Evolutionary conservation across 768 basidiomycete genomes (phyloP).

Genomic region (Lepiota venenata): DNA sequence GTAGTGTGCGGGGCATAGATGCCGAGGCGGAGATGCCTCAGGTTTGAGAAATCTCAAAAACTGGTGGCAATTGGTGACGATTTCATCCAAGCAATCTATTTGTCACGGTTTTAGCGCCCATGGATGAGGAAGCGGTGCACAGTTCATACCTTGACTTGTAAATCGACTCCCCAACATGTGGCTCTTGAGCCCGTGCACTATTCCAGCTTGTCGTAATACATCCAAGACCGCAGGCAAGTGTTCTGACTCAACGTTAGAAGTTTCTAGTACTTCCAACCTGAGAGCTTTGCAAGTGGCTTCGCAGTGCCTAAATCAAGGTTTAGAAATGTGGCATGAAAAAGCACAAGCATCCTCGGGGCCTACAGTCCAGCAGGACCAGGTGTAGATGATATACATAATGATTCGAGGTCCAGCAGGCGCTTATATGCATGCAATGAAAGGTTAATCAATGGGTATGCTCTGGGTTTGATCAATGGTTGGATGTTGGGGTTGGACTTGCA

Average conservation of each 20-base stretch:
- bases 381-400: background rate
- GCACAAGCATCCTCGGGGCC: background rate
- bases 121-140: too few species aligned
- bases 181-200: too few species aligned
- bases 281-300: too few species aligned
- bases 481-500: background rate
- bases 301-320: background rate
- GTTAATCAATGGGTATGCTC: background rate
- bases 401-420: background rate
- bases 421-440: background rate
- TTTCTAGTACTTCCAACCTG: too few species aligned
- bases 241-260: too few species aligned
- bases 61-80: background rate
- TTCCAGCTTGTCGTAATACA: too few species aligned
- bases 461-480: background rate
- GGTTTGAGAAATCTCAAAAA: background rate
- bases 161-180: too few species aligned
- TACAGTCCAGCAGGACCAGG: background rate
- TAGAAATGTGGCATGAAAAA: background rate
- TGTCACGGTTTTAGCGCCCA: too few species aligned
- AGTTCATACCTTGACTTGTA: too few species aligned
- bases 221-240: too few species aligned
- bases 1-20: background rate
- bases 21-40: background rate
- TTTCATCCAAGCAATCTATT: too few species aligned